Percentiles rank a stretch among this genome's conserved stretches.
Evolutionary conservation across 2,329 filamentous ascomycete genomes (phyloP).

Genomic region (Curvularia spicifera): DNA sequence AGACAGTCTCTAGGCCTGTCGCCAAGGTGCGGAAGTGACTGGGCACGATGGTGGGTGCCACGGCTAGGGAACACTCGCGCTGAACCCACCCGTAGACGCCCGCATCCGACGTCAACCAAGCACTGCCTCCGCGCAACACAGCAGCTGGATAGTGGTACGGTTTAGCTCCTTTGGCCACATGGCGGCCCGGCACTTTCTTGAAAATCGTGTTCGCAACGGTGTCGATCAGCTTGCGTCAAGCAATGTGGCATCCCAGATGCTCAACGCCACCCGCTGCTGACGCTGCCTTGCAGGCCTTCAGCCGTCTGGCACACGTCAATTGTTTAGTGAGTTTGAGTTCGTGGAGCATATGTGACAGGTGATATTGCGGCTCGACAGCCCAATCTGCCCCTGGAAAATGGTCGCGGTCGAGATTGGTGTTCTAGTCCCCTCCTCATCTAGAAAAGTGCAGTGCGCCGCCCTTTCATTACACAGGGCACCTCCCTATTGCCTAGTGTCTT

Average conservation of each 20-base stretch:
- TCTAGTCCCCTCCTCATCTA: not conserved
- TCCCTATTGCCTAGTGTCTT: not conserved
- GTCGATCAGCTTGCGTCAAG: slow-evolving; percentile 10
- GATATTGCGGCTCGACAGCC: not conserved
- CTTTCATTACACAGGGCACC: not conserved
- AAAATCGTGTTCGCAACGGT: slow-evolving; percentile 17
- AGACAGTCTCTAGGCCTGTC: slow-evolving; percentile 4
- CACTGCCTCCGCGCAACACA: slow-evolving; percentile 3
- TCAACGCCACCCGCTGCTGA: not conserved
- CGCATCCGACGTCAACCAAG: slow-evolving; percentile 2
- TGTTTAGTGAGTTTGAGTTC: not conserved
- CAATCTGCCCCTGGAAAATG: slow-evolving; percentile 4
- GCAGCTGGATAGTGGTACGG: not conserved
- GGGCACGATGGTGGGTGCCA: slow-evolving; percentile 4
- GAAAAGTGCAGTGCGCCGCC: not conserved
- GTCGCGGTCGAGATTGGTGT: not conserved
- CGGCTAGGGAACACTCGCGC: slow-evolving; percentile 4
- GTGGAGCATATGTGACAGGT: slow-evolving; percentile 1
- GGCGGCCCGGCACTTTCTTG: slow-evolving; percentile 4
- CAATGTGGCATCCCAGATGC: slow-evolving; percentile 1
- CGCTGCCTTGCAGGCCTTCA: not conserved
- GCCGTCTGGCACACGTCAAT: slow-evolving; percentile 3
- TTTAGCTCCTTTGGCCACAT: slow-evolving; percentile 1
- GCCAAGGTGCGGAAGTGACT: slow-evolving; percentile 2
- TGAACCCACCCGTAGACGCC: not conserved